Evolutionary conservation across 495 filamentous ascomycete genomes (phyloP).

Genomic region (Neurospora tetrasperma): DNA sequence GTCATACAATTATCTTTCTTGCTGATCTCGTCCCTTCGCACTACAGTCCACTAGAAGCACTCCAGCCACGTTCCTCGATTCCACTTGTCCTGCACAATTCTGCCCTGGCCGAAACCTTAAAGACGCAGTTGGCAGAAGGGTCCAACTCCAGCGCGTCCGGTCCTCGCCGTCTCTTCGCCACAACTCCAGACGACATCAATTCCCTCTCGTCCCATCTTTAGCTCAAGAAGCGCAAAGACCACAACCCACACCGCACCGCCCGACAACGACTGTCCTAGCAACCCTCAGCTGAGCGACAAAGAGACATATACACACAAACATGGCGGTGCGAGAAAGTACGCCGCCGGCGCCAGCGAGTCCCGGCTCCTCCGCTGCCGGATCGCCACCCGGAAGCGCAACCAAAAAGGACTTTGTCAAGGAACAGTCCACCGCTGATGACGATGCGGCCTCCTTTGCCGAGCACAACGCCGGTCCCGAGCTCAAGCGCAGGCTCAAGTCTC

Average conservation of each 20-base stretch:
- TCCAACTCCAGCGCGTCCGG: background rate
- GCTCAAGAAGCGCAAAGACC: background rate
- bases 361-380: background rate
- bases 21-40: background rate
- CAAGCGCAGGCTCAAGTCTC: conserved; percentile 1
- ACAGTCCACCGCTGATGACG: background rate
- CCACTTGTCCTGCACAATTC: background rate
- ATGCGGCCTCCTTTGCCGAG: background rate
- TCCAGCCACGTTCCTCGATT: background rate
- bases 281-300: background rate
- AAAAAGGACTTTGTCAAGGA: background rate
- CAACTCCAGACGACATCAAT: background rate
- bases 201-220: background rate
- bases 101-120: background rate
- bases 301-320: background rate
- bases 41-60: background rate
- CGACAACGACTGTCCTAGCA: background rate
- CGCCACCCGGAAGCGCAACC: background rate
- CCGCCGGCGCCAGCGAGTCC: background rate
- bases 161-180: background rate
- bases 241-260: background rate
- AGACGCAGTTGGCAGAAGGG: background rate
- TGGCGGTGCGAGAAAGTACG: background rate
- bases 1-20: background rate
- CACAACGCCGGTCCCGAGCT: conserved; percentile 2